Evolutionary conservation across 306 rosid genomes (phyloP).

Genomic region (Prunus mira): DNA sequence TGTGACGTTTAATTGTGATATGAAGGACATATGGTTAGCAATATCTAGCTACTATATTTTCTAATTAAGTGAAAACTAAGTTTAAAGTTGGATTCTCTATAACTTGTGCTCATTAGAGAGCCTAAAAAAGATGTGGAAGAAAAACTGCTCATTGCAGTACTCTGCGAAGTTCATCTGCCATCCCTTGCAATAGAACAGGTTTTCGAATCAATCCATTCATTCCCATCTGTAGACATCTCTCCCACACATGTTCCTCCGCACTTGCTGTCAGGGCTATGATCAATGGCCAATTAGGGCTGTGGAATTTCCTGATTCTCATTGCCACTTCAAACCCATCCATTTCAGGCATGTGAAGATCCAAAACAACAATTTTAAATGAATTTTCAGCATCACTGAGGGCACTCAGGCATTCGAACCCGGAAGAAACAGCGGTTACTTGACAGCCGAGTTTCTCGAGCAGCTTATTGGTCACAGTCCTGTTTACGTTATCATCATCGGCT

Average conservation of each 20-base stretch:
- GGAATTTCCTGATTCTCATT: constrained; percentile 52
- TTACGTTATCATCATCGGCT: constrained; percentile 64
- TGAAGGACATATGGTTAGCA: constrained; percentile 18
- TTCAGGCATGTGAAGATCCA: constrained; percentile 87
- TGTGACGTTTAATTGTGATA: neutral
- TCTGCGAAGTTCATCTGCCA: constrained; percentile 59
- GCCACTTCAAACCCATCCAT: constrained; percentile 82
- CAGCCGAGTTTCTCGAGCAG: constrained; percentile 85
- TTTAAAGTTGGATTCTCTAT: constrained; percentile 12
- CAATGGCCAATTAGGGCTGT: constrained; percentile 58
- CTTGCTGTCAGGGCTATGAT: constrained; percentile 65
- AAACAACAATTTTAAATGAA: constrained; percentile 43
- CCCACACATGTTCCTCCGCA: constrained; percentile 63
- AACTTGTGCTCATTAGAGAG: constrained; percentile 8
- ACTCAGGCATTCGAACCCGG: constrained; percentile 66
- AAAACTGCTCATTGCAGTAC: constrained; percentile 44
- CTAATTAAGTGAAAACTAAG: constrained; percentile 5
- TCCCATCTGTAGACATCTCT: constrained; percentile 65
- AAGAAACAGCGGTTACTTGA: constrained; percentile 62
- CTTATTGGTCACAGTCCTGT: constrained; percentile 70
- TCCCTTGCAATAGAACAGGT: constrained; percentile 60
- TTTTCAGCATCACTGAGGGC: constrained; percentile 40
- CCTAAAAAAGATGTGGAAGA: neutral
- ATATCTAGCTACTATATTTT: constrained; percentile 14
- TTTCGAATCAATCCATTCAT: constrained; percentile 74